Base-by-base conservation (phyloP, 495 filamentous ascomycete species). In the Penicillium tannophilum region DNA sequence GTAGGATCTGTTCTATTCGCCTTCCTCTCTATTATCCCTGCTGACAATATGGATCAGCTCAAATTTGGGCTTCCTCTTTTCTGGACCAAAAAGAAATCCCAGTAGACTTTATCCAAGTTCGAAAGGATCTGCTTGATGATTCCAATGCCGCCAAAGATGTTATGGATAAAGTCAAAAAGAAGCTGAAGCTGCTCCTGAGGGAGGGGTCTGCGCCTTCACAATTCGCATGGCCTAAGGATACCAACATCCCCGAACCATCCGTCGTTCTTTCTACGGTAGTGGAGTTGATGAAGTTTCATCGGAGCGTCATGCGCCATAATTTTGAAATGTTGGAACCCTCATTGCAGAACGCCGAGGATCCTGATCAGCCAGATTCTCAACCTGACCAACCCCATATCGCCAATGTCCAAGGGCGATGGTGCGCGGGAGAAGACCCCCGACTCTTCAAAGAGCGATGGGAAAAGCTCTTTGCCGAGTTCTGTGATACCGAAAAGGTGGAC, bases 121-220 rank as follows among this genome's bases (percentile, higher is more conserved):
- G 94, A 44, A 98, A 98, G 70, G 92, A 98, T 71, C 81, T 98
- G 2, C 80, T 98, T 7, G 94, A 98, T 70, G 94, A 98, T 68
- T 96, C 92, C 1, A 98, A 98, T 74, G 94, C 94, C n/a, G 94
- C 94, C 53, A 98, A 98, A 72, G 95, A 98, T 73, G 93, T 95
- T 64, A 98, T 97, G 93, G 94, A 98, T 74, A 97, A 95, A 70
- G 94, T 98, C 47, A 98, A 98, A 80, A 98, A 97, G 83, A 97
- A 95, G 84, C 80, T 98, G 6, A 98, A 98, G 75, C 84, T 88
- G 2, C 80, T 98, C 39, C 76, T 98, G 53, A 84, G 94, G 26
- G 88, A 95, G 70, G 95, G 95, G 3, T 91, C 89, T 54, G 89
- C 93, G 7, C 93, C 94, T 16, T 84, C 91, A 17, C 93, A 98